Evolutionary conservation across 129 eudicot species (phyloP), one percentile per base, ranked within the genome.

Genomic region (Centella asiatica): DNA sequence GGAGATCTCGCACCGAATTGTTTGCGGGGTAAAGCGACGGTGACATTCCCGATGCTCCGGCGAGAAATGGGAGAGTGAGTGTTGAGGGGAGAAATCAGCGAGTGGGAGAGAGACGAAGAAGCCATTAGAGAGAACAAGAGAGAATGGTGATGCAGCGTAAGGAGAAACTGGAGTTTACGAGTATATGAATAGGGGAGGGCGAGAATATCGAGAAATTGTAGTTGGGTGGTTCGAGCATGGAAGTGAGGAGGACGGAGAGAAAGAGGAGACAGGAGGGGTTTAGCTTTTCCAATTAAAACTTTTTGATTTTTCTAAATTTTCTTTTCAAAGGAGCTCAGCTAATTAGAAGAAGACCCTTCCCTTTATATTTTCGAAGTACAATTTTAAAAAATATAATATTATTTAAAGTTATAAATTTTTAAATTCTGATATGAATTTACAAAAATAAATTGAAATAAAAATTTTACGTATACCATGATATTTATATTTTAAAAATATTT

Each of bases 21-120:
- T 22, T 74, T 74, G 36, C 52, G 68, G 31, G 45, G 72, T 12
- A 72, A 51, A 4, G 80, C 66, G 8, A 63, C 37, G 29, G 68
- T 54, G 11, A 62, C 40, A 56, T 60, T 66, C 11, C 19, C 23
- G 46, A 10, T 57, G 77, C 67, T 67, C 62, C 69, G 86, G 44
- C 62, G 70, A 3, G 84, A 36, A 69, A 70, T 2, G 29, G 74
- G 56, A n/a, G 75, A 22, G 36, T 66, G 69, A 19, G 82, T 54
- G 22, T 11, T 67, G 83, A 66, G 58, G 34, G 81, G 59, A 49
- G 86, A 82, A 64, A 71, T 56, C 49, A 76, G 55, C 26, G 83
- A 69, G n/a, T 83, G 83, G 10, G 95, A 53, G 69, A 90, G 66
- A 72, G 79, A 46, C 47, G 89, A 46, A 40, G 97, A 90, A 62